Evolutionary conservation across 1,284 basidiomycete genomes (phyloP).

Genomic region (Apiotrichum domesticum): DNA sequence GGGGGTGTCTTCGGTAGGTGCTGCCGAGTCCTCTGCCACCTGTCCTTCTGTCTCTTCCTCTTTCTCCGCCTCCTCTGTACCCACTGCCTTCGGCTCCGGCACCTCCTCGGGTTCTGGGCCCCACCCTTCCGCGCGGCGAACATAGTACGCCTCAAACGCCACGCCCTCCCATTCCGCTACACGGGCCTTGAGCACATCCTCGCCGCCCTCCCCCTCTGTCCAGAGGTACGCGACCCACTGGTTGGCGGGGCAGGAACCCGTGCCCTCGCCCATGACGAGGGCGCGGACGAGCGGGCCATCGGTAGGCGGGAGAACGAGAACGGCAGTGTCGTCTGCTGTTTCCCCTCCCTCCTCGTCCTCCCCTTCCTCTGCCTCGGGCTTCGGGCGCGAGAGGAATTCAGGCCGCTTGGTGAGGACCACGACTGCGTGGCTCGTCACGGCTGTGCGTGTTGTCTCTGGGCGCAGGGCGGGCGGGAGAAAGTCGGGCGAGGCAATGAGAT

Average conservation of each 20-base stretch:
- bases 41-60: not conserved
- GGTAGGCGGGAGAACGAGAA: slow-evolving; percentile 76
- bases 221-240: slow-evolving; percentile 60
- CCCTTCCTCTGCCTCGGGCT: no score
- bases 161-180: not conserved
- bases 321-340: slow-evolving; percentile 57
- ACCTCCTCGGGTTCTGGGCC: no score
- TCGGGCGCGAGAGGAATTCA: slow-evolving; percentile 15
- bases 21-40: not conserved
- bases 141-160: slow-evolving; percentile 1
- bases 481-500: slow-evolving; percentile 49
- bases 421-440: slow-evolving; percentile 56
- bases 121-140: not conserved
- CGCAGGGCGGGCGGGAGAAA: slow-evolving; percentile 43
- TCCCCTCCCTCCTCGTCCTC: slow-evolving; percentile 13
- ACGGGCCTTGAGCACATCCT: not conserved
- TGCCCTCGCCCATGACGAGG: slow-evolving; percentile 73
- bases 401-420: slow-evolving; percentile 56
- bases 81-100: no score
- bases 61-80: not conserved
- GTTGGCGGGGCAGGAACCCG: slow-evolving; percentile 73
- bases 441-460: slow-evolving; percentile 35
- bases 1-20: no score
- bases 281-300: slow-evolving; percentile 59
- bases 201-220: slow-evolving; percentile 4